Conservation (phyloP, 2,329 filamentous ascomycete species). For the Cladophialophora yegresii region DNA sequence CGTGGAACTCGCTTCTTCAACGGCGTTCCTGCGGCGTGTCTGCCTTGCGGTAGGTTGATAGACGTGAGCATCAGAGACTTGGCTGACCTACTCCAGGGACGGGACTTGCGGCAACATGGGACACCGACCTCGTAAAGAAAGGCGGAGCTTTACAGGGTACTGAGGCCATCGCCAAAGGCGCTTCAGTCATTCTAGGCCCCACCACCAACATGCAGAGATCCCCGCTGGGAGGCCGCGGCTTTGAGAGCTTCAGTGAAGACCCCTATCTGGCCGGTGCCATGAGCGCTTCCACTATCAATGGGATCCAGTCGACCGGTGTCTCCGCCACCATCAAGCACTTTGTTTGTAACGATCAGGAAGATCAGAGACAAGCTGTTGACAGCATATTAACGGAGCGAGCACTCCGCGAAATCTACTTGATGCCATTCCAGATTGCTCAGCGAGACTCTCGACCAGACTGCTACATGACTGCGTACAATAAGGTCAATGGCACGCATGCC, state of each 20-base stretch:
- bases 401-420: slow-evolving; percentile 63
- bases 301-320: slow-evolving; percentile 71
- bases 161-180: slow-evolving; percentile 71
- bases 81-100: slow-evolving; percentile 53
- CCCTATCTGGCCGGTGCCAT: slow-evolving; percentile 74
- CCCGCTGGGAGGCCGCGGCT: slow-evolving; percentile 80
- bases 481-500: slow-evolving; percentile 55
- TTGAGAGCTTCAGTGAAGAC: slow-evolving; percentile 85
- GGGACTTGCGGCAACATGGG: slow-evolving; percentile 78
- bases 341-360: slow-evolving; percentile 52
- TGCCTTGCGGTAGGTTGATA: slow-evolving; percentile 59
- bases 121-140: slow-evolving; percentile 67
- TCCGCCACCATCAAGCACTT: slow-evolving; percentile 74
- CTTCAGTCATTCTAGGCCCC: slow-evolving; percentile 72
- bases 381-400: slow-evolving; percentile 54
- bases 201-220: slow-evolving; percentile 81
- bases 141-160: slow-evolving; percentile 71
- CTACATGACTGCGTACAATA: slow-evolving; percentile 63
- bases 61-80: neutral
- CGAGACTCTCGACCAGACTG: slow-evolving; percentile 58
- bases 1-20: slow-evolving; percentile 69
- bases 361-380: slow-evolving; percentile 48
- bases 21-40: slow-evolving; percentile 69
- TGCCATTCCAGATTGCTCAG: slow-evolving; percentile 64
- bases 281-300: slow-evolving; percentile 70